Evolutionary conservation across 192 early-diverging fungal genomes (phyloP), one percentile per base, ranked within the genome.

Genomic region (Phlyctochytrium bullatum): DNA sequence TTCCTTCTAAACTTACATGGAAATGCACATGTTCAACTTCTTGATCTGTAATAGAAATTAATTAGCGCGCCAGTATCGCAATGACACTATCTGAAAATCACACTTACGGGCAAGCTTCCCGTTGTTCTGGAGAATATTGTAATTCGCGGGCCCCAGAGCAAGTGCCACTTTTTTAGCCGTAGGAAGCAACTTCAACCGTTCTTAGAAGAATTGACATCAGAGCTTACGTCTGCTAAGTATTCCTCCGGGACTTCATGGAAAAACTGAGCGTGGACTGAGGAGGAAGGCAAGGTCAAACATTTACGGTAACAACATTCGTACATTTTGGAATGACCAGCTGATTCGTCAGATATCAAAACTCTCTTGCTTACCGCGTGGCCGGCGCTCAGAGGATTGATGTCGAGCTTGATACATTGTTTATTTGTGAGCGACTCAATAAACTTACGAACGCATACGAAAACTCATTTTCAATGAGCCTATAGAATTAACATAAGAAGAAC

Each of bases 51-150:
- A 40, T 32, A 31, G 6, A 28, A 33, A 36, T 25, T 25, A 34
- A 56, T 60, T 34, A 14, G 32, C 16, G 54, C 12, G 35, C 23
- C 14, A 29, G 60, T 65, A 28, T 28, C 12, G 66, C 29, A 35
- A 68, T 40, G 20, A 58, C 24, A 16, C 61, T 58, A 27, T 50
- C 32, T 35, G 16, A 69, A 20, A 17, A 70, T 54, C 17, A 0
- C 10, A 86, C 86, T 94, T 80, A 76, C 85, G 88, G 12, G 89
- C 89, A n/a, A 88, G 68, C 53, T 75, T 66, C 20, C 89, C 89
- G 78, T 91, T 91, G 78, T 91, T 91, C 79, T 97, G 96, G 52
- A 98, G 76, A 63, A 98, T 78, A 80, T 98, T 98, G 86, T 98
- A 98, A 71, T 93, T 85, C 14, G 86, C 79, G 17, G 80, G 73